Evolutionary conservation across 352 stramenopile genomes (phyloP), one percentile per base, ranked within the genome.

Genomic region (Globisporangium ultimum): DNA sequence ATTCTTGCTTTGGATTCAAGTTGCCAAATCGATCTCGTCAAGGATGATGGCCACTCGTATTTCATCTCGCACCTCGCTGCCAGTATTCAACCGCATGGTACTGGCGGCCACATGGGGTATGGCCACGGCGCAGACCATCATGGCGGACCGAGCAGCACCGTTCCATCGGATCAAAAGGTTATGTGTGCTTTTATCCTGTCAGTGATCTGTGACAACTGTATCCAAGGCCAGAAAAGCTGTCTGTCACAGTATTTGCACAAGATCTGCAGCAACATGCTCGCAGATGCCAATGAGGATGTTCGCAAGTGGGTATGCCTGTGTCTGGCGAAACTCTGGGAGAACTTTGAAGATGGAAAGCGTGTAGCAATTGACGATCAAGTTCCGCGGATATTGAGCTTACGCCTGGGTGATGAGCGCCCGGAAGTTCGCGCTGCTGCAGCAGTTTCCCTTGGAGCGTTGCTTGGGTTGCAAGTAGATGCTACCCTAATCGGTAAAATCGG

Each of bases 1-100:
- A 98, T 99, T 32, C 68, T 99, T 6, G 85, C 84, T 18, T 92
- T 99, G 47, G 97, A 99, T 64, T 70, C 83, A n/a, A 98, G 90
- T 46, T 99, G 95, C 62, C 86, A 98, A 66, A 76, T 90, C 20
- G 97, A 99, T 65, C 76, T 99, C 20, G 92, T 99, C 2, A 98
- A 98, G 67, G 96, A 99, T 48, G 87, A 97, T 53, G 91, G 95
- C 6, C 81, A 98, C 59, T 78, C 84, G 42, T 98, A 98, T 70
- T 99, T 99, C 65, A 97, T 99, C 64, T 87, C 85, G 28, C 94
- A 98, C 63, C 70, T 99, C 7, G 77, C 80, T 38, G 76, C 80
- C 42, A 80, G 78, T 28, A 63, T 94, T 10, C 75, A 91, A 61
- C 74, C 77, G 10, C 38, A 74, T 57, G 53, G 46, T 13, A 34